phyloP scores from a whole-genome alignment of 108 stramenopile species.

The Skeletonema grethae region DNA sequence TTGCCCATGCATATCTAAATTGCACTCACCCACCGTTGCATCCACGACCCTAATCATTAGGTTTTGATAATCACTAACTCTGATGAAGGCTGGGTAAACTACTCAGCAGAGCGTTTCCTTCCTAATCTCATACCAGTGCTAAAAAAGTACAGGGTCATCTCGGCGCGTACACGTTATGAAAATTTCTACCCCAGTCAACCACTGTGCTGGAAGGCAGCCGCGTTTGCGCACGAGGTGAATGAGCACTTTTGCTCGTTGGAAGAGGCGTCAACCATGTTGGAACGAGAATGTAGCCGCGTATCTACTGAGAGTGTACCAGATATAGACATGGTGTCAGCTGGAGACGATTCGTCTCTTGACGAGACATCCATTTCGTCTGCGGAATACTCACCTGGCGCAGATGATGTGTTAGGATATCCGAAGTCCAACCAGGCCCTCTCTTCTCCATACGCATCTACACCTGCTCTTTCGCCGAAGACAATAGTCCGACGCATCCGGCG shows the following conservation, averaged over 20 bases:
- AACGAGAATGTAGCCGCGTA: slow-evolving; percentile 37
- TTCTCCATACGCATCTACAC: slow-evolving; percentile 8
- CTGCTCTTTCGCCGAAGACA: background rate
- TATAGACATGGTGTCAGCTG: slow-evolving; percentile 43
- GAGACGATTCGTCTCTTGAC: slow-evolving; percentile 38
- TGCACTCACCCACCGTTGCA: slow-evolving; percentile 11
- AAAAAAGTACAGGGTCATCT: slow-evolving; percentile 71
- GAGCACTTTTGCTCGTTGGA: slow-evolving; percentile 71
- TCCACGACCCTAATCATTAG: slow-evolving; percentile 27
- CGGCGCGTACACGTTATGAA: slow-evolving; percentile 86
- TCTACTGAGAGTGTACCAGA: slow-evolving; percentile 46
- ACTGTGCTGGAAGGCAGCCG: slow-evolving; percentile 93
- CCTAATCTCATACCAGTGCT: slow-evolving; percentile 77
- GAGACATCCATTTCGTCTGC: slow-evolving; percentile 58
- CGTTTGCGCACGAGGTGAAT: slow-evolving; percentile 92
- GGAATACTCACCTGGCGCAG: slow-evolving; percentile 54
- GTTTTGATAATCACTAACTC: slow-evolving; percentile 92
- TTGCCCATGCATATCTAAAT: background rate
- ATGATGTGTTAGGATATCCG: slow-evolving; percentile 21
- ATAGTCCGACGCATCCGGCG: slow-evolving; percentile 22
- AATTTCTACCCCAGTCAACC: slow-evolving; percentile 88
- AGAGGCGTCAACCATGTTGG: slow-evolving; percentile 40
- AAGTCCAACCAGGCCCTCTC: slow-evolving; percentile 3
- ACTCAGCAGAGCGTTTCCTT: slow-evolving; percentile 80
- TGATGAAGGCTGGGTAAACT: slow-evolving; percentile 91